A percentile compares a stretch with the other conserved stretches of the same genome.
phyloP scores from a whole-genome alignment of 2,329 filamentous ascomycete genomes.

The Cordyceps javanica region DNA sequence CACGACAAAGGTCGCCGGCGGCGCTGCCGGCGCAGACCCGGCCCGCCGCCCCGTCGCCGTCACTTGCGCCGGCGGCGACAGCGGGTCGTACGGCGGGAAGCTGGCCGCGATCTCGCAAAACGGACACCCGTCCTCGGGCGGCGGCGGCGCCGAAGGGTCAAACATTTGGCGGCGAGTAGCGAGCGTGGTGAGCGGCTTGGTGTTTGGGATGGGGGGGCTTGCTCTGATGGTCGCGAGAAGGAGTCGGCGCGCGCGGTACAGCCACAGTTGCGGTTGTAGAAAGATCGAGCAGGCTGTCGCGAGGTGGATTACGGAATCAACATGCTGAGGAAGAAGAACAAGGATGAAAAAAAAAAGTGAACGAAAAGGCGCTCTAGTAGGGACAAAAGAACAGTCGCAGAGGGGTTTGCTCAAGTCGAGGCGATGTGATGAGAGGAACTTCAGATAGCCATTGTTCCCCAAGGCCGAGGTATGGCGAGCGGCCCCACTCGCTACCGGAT shows the following conservation, averaged over 20 bases:
- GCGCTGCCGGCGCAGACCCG: slow-evolving; percentile 1
- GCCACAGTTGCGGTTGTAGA: neutral
- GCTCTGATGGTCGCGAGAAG: no score
- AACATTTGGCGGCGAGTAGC: slow-evolving; percentile 21
- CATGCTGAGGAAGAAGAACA: neutral
- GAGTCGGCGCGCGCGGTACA: no score
- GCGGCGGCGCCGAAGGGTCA: slow-evolving; percentile 27
- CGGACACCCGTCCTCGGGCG: slow-evolving; percentile 41
- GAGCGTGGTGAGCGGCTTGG: neutral
- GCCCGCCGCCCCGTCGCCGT: slow-evolving; percentile 28
- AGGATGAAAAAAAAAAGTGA: no score
- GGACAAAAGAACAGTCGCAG: neutral
- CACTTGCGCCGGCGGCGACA: slow-evolving; percentile 35
- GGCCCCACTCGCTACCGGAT: slow-evolving; percentile 4
- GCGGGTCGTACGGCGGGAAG: slow-evolving; percentile 43
- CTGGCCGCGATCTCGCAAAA: slow-evolving; percentile 54
- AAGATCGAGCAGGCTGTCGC: neutral
- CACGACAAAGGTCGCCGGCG: slow-evolving; percentile 55
- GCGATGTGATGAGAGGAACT: neutral
- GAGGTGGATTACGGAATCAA: neutral
- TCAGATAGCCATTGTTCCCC: neutral
- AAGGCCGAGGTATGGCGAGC: slow-evolving; percentile 9
- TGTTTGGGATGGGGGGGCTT: neutral
- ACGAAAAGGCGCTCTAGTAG: neutral
- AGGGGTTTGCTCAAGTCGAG: neutral